phyloP scores from a whole-genome alignment of 495 filamentous ascomycete species.

The Xylaria sp. region DNA sequence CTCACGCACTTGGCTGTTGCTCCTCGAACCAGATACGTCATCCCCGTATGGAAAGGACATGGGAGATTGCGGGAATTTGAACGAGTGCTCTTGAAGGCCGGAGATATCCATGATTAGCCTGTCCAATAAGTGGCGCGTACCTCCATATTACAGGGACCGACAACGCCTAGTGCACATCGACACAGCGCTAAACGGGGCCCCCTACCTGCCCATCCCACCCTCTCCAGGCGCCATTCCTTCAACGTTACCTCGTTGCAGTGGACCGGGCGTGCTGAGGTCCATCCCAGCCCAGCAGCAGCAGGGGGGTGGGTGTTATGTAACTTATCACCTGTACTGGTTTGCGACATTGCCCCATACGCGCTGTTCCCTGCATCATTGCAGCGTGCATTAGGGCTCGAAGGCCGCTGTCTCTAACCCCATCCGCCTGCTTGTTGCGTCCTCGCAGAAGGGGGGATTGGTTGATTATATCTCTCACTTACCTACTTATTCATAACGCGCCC shows the following conservation, averaged over 20 bases:
- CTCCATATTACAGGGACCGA: slow-evolving; percentile 2
- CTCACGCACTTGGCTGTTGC: not conserved
- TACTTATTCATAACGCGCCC: slow-evolving; percentile 17
- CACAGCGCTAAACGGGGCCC: slow-evolving; percentile 22
- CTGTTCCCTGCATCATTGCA: slow-evolving; percentile 18
- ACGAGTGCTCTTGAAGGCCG: slow-evolving; percentile 12
- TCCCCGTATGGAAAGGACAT: slow-evolving; percentile 22
- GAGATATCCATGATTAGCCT: not conserved
- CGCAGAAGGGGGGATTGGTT: not conserved
- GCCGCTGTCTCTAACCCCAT: slow-evolving; percentile 21
- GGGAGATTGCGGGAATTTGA: slow-evolving; percentile 26
- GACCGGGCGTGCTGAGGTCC: not conserved
- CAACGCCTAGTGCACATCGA: slow-evolving; percentile 5
- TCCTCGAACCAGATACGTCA: slow-evolving; percentile 11
- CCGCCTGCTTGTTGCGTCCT: slow-evolving; percentile 10
- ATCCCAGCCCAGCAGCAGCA: not conserved
- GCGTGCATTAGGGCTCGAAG: slow-evolving; percentile 25
- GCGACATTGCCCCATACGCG: slow-evolving; percentile 16
- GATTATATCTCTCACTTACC: slow-evolving; percentile 17
- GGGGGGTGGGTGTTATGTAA: slow-evolving; percentile 22
- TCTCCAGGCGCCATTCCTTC: slow-evolving; percentile 6
- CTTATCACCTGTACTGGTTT: slow-evolving; percentile 17
- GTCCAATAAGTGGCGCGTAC: slow-evolving; percentile 6
- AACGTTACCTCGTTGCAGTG: slow-evolving; percentile 24
- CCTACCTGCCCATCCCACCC: slow-evolving; percentile 15